Evolutionary conservation across 495 filamentous ascomycete species (phyloP).

Genomic region (Xylaria flabelliformis): DNA sequence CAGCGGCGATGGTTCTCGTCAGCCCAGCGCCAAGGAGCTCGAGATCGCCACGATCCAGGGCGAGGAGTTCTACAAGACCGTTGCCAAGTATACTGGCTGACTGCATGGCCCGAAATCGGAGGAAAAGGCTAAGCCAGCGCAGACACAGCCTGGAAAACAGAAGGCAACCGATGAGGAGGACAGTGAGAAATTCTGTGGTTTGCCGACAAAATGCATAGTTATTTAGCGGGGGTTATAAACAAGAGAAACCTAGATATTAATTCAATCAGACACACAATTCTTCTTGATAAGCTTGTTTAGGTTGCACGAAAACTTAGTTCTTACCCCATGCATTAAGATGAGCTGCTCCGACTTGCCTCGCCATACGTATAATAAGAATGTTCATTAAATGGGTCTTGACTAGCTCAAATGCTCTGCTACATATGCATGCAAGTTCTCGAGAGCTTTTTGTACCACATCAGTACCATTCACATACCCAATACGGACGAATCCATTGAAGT

Average conservation of each 20-base stretch:
- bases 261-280: slow-evolving; percentile 11
- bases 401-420: slow-evolving; percentile 46
- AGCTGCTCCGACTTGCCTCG: not conserved
- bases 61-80: slow-evolving; percentile 80
- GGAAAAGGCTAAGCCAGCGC: slow-evolving; percentile 11
- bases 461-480: slow-evolving; percentile 82
- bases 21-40: slow-evolving; percentile 77
- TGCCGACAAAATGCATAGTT: slow-evolving; percentile 37
- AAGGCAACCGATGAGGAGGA: slow-evolving; percentile 20
- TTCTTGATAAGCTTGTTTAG: not conserved
- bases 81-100: slow-evolving; percentile 82
- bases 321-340: not conserved
- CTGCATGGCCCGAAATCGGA: slow-evolving; percentile 63
- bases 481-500: slow-evolving; percentile 80
- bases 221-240: slow-evolving; percentile 22
- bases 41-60: slow-evolving; percentile 82
- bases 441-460: slow-evolving; percentile 68
- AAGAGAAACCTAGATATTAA: slow-evolving; percentile 9
- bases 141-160: slow-evolving; percentile 26
- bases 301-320: not conserved
- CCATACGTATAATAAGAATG: not conserved
- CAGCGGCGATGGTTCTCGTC: slow-evolving; percentile 78
- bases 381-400: not conserved
- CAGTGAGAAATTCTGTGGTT: slow-evolving; percentile 35
- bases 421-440: slow-evolving; percentile 68